These are phyloP conservation scores for Brassica hybrid DNA, from an alignment of 441 rosid species.

Conservation along the genomic window DNA sequence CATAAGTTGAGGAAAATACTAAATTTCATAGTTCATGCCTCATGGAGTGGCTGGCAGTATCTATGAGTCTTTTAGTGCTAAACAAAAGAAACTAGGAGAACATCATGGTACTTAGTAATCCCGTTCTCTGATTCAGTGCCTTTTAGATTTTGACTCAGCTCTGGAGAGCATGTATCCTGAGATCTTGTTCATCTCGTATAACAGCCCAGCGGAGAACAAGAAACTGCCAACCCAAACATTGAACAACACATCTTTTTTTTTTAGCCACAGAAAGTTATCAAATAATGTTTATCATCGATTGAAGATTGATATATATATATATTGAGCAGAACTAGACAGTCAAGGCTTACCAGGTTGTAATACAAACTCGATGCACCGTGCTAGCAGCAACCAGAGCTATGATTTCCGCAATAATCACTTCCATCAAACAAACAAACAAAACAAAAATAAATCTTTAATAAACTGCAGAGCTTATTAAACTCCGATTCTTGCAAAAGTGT, in stretches of 20 bases:
- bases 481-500: neutral
- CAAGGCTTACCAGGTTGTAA: conserved; percentile 72
- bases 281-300: neutral
- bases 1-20: too few species aligned
- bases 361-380: conserved; percentile 82
- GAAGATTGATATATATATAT: neutral
- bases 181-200: conserved; percentile 75
- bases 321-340: conserved; percentile 10
- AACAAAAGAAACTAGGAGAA: too few species aligned
- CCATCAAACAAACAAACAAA: conserved; percentile 25
- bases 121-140: conserved; percentile 47
- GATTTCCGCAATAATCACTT: conserved; percentile 73
- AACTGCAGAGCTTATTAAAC: neutral
- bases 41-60: too few species aligned
- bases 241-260: neutral
- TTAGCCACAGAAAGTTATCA: neutral
- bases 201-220: conserved; percentile 72
- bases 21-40: too few species aligned
- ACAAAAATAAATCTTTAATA: neutral
- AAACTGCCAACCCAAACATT: conserved; percentile 54
- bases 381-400: conserved; percentile 73
- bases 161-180: conserved; percentile 54
- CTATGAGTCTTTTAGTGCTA: too few species aligned
- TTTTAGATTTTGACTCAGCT: conserved; percentile 62
- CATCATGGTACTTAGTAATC: neutral